A percentile compares a stretch with the other conserved stretches of the same genome.
Evolutionary conservation across 2,329 filamentous ascomycete genomes (phyloP).

Genomic region (Cercospora sp.): DNA sequence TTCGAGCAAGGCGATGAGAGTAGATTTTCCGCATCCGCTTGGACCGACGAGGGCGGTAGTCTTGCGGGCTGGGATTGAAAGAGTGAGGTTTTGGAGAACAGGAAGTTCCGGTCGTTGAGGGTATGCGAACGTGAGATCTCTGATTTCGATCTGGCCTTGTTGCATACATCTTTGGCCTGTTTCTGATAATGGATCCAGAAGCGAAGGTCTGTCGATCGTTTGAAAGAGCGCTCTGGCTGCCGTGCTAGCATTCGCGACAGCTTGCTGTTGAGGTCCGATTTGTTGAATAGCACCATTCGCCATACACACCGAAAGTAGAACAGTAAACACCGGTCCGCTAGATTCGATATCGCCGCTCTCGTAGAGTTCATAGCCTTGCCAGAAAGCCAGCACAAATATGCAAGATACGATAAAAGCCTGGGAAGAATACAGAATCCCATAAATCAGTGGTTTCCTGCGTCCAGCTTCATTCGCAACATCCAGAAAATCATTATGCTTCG

Average conservation of each 20-base stretch:
- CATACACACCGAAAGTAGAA: constrained; percentile 18
- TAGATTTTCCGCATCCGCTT: constrained; percentile 43
- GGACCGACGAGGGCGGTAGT: constrained; percentile 49
- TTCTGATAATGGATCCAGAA: constrained; percentile 40
- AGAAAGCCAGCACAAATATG: constrained; percentile 45
- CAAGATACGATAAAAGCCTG: constrained; percentile 46
- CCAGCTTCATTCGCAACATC: constrained; percentile 46
- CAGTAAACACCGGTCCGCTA: constrained; percentile 39
- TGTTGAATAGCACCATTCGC: constrained; percentile 41
- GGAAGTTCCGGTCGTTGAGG: constrained; percentile 49
- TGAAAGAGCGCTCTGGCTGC: constrained; percentile 45
- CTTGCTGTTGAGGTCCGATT: constrained; percentile 43
- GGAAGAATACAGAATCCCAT: constrained; percentile 45
- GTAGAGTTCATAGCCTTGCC: constrained; percentile 45
- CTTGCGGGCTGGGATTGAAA: constrained; percentile 44
- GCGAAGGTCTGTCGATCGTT: constrained; percentile 44
- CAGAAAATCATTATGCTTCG: constrained; percentile 48
- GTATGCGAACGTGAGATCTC: constrained; percentile 70
- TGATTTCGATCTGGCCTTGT: constrained; percentile 58
- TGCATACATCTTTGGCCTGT: constrained; percentile 24
- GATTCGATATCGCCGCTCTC: constrained; percentile 35
- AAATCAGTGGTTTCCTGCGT: constrained; percentile 46
- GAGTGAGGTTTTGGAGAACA: constrained; percentile 40
- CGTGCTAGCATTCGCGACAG: constrained; percentile 45
- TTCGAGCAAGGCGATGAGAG: constrained; percentile 39